These are phyloP conservation scores for Cyclotella atomus DNA, from an alignment of 108 stramenopile species.

Conservation along the genomic window DNA sequence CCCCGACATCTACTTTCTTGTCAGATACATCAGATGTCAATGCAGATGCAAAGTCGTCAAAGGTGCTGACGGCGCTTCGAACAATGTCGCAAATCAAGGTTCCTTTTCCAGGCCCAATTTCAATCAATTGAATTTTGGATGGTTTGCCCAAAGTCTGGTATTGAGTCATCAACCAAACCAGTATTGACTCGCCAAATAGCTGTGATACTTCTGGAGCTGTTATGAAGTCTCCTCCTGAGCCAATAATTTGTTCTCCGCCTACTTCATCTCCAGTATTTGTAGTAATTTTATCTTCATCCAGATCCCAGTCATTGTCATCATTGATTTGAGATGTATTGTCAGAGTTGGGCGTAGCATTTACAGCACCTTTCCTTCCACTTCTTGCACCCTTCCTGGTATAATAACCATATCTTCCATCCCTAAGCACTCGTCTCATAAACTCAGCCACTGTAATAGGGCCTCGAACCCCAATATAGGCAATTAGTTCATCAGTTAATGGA, in stretches of 20 bases:
- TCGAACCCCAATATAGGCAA: conserved; percentile 72
- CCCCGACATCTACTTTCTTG: conserved; percentile 51
- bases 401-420: conserved; percentile 80
- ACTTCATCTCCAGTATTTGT: not conserved
- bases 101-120: conserved; percentile 96
- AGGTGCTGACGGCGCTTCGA: conserved; percentile 56
- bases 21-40: conserved; percentile 23
- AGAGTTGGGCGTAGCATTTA: too few species aligned
- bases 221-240: conserved; percentile 92
- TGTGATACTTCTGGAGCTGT: conserved; percentile 98
- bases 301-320: conserved; percentile 50
- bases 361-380: conserved; percentile 30
- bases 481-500: conserved; percentile 70
- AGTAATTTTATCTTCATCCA: conserved; percentile 31
- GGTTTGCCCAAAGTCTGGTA: conserved; percentile 73
- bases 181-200: conserved; percentile 95
- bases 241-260: conserved; percentile 70
- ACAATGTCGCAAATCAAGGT: conserved; percentile 94
- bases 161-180: conserved; percentile 91
- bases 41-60: conserved; percentile 60
- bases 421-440: conserved; percentile 76
- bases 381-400: conserved; percentile 62
- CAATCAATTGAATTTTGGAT: conserved; percentile 78
- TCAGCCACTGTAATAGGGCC: conserved; percentile 84
- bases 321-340: not conserved